Percentiles rank a stretch among this genome's conserved stretches.
These are phyloP conservation scores for Zelopaecilomyces penicillatus DNA, from an alignment of 2,329 filamentous ascomycete species.

Conservation along the genomic window DNA sequence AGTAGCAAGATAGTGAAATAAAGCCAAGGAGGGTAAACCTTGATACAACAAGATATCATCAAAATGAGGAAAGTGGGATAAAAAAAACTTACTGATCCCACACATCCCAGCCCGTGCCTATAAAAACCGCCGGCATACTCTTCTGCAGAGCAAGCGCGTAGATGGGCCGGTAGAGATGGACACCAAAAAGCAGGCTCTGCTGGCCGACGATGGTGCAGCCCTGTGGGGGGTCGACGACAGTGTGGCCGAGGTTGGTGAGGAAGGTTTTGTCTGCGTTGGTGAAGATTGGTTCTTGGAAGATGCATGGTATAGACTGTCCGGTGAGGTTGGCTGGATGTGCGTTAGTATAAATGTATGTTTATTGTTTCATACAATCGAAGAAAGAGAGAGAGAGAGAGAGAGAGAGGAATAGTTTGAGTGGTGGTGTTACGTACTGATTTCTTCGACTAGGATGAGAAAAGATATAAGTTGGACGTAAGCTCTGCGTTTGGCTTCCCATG, in stretches of 20 bases:
- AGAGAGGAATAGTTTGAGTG: too few species aligned
- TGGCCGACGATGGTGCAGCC: slow-evolving; percentile 43
- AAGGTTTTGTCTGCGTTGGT: slow-evolving; percentile 40
- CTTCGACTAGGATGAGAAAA: slow-evolving; percentile 39
- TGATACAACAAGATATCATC: too few species aligned
- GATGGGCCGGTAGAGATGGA: slow-evolving; percentile 49
- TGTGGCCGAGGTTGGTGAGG: slow-evolving; percentile 45
- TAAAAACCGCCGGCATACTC: slow-evolving; percentile 42
- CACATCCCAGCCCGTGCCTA: slow-evolving; percentile 46
- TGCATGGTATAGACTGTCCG: slow-evolving; percentile 28
- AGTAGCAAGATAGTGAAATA: too few species aligned
- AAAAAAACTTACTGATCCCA: slow-evolving; percentile 40
- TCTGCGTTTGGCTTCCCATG: slow-evolving; percentile 35
- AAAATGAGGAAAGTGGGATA: slow-evolving; percentile 2
- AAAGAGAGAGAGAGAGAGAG: background rate
- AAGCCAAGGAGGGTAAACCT: too few species aligned
- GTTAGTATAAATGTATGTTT: too few species aligned
- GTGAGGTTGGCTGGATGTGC: background rate
- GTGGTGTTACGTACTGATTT: slow-evolving; percentile 28
- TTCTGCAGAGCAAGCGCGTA: slow-evolving; percentile 43
- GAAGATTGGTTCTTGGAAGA: slow-evolving; percentile 49
- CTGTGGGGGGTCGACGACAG: slow-evolving; percentile 40
- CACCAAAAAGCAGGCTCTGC: slow-evolving; percentile 49
- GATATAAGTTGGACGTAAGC: slow-evolving; percentile 46
- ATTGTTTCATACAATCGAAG: background rate